Evolutionary conservation across 2,329 filamentous ascomycete genomes (phyloP).

Genomic region (Nothophoma quercina): DNA sequence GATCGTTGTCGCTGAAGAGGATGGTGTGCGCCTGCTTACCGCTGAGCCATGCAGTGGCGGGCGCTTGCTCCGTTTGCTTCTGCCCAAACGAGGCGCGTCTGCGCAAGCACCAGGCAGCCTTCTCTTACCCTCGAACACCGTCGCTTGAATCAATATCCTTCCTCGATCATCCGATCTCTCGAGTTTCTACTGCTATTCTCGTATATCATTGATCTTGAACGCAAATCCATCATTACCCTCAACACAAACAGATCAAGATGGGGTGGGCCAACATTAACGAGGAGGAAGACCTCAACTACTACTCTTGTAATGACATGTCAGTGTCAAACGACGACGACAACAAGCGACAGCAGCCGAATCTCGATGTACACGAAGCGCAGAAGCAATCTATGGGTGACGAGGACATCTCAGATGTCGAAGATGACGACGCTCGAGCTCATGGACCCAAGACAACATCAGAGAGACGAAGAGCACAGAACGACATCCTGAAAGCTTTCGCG

Average conservation of each 20-base stretch:
- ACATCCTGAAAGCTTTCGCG: slow-evolving; percentile 53
- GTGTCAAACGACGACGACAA: slow-evolving; percentile 9
- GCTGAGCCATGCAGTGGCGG: slow-evolving; percentile 5
- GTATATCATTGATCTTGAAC: neutral
- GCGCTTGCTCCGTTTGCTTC: slow-evolving; percentile 28
- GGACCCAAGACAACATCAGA: slow-evolving; percentile 42
- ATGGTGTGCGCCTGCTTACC: slow-evolving; percentile 2
- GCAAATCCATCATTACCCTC: too few relatives aligned
- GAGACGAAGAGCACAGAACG: slow-evolving; percentile 52
- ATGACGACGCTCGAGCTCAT: slow-evolving; percentile 29
- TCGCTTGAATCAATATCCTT: neutral
- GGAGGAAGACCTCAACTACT: slow-evolving; percentile 26
- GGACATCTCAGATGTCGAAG: slow-evolving; percentile 35
- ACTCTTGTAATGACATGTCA: slow-evolving; percentile 20
- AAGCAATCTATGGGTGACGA: neutral
- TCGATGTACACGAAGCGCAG: neutral
- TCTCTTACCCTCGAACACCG: slow-evolving; percentile 11
- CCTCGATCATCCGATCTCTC: neutral
- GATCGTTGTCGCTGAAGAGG: too few relatives aligned
- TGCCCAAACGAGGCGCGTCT: slow-evolving; percentile 5
- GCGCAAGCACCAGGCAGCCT: slow-evolving; percentile 18
- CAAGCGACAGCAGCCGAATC: neutral
- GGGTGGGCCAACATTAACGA: slow-evolving; percentile 28
- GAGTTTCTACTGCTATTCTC: neutral
- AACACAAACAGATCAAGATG: slow-evolving; percentile 16